Percentiles rank a stretch among this genome's conserved stretches.
phyloP scores from a whole-genome alignment of 2,329 filamentous ascomycete genomes.

The Colletotrichum liaoningense region DNA sequence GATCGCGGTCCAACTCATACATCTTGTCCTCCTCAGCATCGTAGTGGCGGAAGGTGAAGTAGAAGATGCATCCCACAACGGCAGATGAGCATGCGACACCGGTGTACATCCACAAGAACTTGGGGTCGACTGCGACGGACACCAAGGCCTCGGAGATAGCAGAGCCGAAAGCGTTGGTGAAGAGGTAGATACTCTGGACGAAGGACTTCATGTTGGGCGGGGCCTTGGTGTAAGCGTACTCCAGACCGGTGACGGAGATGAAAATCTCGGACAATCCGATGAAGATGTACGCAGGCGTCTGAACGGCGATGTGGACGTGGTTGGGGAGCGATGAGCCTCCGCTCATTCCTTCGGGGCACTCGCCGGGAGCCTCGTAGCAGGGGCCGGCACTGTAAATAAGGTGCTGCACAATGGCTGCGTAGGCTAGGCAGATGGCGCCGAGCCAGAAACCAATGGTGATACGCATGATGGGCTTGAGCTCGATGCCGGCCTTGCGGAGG shows the following conservation, averaged over 20 bases:
- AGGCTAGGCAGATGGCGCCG: conserved; percentile 65
- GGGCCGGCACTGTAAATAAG: conserved; percentile 67
- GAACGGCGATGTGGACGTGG: conserved; percentile 65
- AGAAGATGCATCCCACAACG: conserved; percentile 64
- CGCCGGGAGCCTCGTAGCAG: conserved; percentile 59
- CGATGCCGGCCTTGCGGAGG: conserved; percentile 66
- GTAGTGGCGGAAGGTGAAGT: conserved; percentile 51
- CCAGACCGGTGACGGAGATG: conserved; percentile 74
- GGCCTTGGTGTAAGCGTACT: conserved; percentile 81
- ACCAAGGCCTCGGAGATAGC: conserved; percentile 66
- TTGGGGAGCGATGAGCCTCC: conserved; percentile 49
- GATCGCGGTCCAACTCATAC: conserved; percentile 50
- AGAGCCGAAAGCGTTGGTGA: conserved; percentile 69
- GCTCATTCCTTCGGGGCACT: conserved; percentile 45
- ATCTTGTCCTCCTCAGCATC: conserved; percentile 51
- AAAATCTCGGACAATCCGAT: conserved; percentile 71
- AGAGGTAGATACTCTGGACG: conserved; percentile 68
- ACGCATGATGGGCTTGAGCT: conserved; percentile 73
- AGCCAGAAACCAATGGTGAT: conserved; percentile 74
- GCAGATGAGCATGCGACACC: conserved; percentile 64
- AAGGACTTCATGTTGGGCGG: conserved; percentile 76
- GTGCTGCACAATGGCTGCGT: conserved; percentile 69
- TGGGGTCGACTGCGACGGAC: conserved; percentile 66
- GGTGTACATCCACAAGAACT: conserved; percentile 75
- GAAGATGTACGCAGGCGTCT: conserved; percentile 65